Conservation (phyloP, 768 basidiomycete genomes). For the Kwoniella sp. region DNA sequence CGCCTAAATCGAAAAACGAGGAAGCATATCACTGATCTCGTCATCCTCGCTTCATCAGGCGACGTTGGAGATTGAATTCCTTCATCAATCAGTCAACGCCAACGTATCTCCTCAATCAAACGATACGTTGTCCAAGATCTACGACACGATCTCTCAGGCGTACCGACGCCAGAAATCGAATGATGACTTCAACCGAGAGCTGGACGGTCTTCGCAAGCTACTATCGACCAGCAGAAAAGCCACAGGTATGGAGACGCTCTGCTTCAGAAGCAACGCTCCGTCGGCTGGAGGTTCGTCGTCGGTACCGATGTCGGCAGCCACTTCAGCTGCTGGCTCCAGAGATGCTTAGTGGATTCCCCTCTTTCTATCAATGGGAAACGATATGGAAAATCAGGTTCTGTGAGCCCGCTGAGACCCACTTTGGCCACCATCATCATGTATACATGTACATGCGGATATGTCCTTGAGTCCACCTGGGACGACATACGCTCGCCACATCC, state of each 20-base stretch:
- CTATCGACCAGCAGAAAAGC: slow-evolving; percentile 83
- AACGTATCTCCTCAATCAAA: slow-evolving; percentile 79
- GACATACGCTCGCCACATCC: no score
- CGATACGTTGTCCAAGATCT: slow-evolving; percentile 83
- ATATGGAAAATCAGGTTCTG: no score
- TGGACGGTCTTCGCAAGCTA: slow-evolving; percentile 89
- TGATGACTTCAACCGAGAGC: slow-evolving; percentile 73
- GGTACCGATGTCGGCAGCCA: background rate
- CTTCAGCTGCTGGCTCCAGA: background rate
- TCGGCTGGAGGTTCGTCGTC: background rate
- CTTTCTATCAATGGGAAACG: no score
- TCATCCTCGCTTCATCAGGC: slow-evolving; percentile 66
- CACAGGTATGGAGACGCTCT: slow-evolving; percentile 92
- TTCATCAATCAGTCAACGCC: slow-evolving; percentile 90
- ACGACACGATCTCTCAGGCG: slow-evolving; percentile 90
- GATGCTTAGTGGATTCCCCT: background rate
- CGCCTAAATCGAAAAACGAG: no score
- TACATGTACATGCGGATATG: no score
- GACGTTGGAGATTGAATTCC: slow-evolving; percentile 97
- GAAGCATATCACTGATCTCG: background rate
- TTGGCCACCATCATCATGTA: no score
- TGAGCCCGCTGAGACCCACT: no score
- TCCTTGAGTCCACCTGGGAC: no score
- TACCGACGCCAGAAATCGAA: slow-evolving; percentile 71
- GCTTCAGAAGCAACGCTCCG: slow-evolving; percentile 62